Conservation (phyloP, 2,329 filamentous ascomycete genomes). For the Colletotrichum magnum region DNA sequence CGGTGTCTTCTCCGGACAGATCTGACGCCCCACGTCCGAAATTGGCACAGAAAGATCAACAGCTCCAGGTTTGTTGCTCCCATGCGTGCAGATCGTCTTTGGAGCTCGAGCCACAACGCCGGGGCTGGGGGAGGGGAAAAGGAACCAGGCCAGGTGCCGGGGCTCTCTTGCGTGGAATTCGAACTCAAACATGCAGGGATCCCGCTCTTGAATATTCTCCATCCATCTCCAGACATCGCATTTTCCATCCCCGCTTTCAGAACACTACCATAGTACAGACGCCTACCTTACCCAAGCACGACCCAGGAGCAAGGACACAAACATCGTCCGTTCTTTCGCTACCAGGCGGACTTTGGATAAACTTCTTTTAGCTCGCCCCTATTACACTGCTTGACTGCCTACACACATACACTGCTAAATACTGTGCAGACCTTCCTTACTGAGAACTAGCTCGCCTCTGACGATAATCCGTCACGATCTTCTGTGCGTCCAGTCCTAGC, state of each 20-base stretch:
- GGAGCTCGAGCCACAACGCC: constrained; percentile 35
- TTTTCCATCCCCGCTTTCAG: constrained; percentile 26
- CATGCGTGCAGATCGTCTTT: constrained; percentile 37
- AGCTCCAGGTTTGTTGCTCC: constrained; percentile 33
- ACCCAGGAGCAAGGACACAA: background rate
- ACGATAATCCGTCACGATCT: no score
- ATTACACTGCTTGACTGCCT: no score
- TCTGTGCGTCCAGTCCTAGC: no score
- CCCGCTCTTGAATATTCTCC: background rate
- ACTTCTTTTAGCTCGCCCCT: background rate
- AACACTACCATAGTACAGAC: background rate
- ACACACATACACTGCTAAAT: no score
- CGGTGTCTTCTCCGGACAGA: background rate
- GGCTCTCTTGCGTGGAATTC: constrained; percentile 21
- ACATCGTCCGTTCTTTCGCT: background rate
- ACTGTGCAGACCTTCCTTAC: no score
- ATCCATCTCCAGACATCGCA: constrained; percentile 30
- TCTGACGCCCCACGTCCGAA: constrained; percentile 23
- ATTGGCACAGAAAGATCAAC: constrained; percentile 22
- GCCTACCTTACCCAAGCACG: background rate
- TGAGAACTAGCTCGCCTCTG: no score
- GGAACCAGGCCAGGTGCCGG: background rate
- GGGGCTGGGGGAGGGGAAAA: constrained; percentile 14
- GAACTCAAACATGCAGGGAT: constrained; percentile 33
- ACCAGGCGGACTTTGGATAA: constrained; percentile 7